These are phyloP conservation scores for Termitomyces eurrhizus DNA, from an alignment of 768 basidiomycete genomes.

Conservation along the genomic window DNA sequence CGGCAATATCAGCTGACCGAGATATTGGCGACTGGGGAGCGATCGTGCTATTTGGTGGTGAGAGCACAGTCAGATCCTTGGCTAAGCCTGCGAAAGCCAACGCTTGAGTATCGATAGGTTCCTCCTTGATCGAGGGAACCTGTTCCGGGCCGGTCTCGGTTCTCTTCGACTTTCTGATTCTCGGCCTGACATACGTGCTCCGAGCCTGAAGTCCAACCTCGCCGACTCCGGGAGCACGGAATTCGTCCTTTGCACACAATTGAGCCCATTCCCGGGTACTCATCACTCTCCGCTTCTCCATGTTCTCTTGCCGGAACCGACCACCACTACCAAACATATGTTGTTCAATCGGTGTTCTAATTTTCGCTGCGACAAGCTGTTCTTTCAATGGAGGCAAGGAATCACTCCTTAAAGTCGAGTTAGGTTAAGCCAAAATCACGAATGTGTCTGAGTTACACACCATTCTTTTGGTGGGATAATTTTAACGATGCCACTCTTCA, in stretches of 20 bases:
- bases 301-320: conserved; percentile 85
- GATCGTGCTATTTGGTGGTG: conserved; percentile 39
- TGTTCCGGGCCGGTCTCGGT: conserved; percentile 37
- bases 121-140: conserved; percentile 42
- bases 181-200: conserved; percentile 29
- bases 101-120: conserved; percentile 33
- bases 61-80: conserved; percentile 20
- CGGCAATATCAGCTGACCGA: conserved; percentile 14
- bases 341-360: conserved; percentile 91
- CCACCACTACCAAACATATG: conserved; percentile 85
- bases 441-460: conserved; percentile 30
- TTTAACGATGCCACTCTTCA: conserved; percentile 89
- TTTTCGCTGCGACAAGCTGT: conserved; percentile 72
- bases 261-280: conserved; percentile 89
- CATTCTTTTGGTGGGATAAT: conserved; percentile 95
- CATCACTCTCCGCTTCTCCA: conserved; percentile 81
- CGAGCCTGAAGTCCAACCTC: conserved; percentile 58
- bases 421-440: not conserved
- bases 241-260: conserved; percentile 66
- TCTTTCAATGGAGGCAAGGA: conserved; percentile 66
- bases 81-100: conserved; percentile 18
- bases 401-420: conserved; percentile 49
- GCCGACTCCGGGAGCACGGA: conserved; percentile 66
- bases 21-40: conserved; percentile 27
- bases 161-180: conserved; percentile 38